Base-by-base conservation (phyloP, 495 filamentous ascomycete genomes). In the Aspergillus panamensis region DNA sequence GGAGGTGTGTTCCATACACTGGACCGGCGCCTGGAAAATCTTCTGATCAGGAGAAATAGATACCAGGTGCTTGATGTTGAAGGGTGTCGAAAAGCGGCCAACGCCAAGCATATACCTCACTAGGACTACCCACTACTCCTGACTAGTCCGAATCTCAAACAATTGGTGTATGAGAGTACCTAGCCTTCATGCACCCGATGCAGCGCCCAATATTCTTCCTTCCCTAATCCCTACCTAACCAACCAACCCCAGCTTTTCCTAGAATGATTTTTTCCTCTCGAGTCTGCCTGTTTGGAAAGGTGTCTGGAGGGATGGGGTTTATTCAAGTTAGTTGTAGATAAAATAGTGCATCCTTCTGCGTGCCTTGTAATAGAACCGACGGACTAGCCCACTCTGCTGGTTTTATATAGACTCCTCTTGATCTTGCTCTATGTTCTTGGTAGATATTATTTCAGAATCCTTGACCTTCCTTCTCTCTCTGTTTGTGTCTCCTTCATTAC, bases 81-180 rank as follows among this genome's bases (percentile, higher is more conserved):
- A 19, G 42, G 42, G 17, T 45, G 42, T 45, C 17, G 42, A 45
- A 20, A n/a, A 20, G 16, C n/a, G 42, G 16, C 5, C n/a, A 45
- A 20, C 1, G 42, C 42, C 42, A 45, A 45, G 42, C 37, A 42
- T 53, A 3, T 3, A 42, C 37, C 37, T 29, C 25, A 21, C 29
- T 25, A 4, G 16, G 14, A 17, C 42, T 2, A 20, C 14, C 19
- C 30, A 40, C 48, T 25, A 56, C 6, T 37, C 33, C 33, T 20
- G 43, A 59, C 56, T 59, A 56, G 60, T 39, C 33, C 5, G 40
- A 57, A 57, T 30, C 57, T 63, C 61, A 63, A 63, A 59, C 61
- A 50, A 13, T 56, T 48, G 7, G 54, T 57, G 57, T 63, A 43
- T 57, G 59, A 62, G 49, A 32, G 30, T 14, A 25, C 25, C 25